Percentiles rank a stretch among this genome's conserved stretches.
These are phyloP conservation scores for Ceratobasidium sp. DNA, from an alignment of 1,284 basidiomycete species.

Conservation along the genomic window DNA sequence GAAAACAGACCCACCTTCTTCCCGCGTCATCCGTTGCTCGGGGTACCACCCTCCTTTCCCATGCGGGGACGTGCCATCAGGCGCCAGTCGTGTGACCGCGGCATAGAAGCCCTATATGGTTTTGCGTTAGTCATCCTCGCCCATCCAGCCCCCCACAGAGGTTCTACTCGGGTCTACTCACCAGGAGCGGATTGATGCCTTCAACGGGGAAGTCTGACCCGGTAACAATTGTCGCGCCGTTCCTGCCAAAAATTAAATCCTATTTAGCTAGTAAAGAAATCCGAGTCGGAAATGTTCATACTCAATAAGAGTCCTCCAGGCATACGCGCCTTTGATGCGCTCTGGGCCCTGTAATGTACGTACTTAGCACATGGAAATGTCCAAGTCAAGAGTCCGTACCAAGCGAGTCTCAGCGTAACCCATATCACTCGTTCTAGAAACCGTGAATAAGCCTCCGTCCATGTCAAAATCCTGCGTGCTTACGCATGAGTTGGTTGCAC, in stretches of 20 bases:
- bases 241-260: constrained; percentile 44
- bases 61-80: constrained; percentile 78
- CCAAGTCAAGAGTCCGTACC: constrained; percentile 56
- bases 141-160: no score
- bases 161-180: no score
- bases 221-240: constrained; percentile 66
- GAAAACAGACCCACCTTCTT: constrained; percentile 52
- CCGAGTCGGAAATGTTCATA: constrained; percentile 49
- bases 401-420: constrained; percentile 83
- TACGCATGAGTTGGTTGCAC: constrained; percentile 93
- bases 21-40: constrained; percentile 71
- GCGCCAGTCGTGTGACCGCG: constrained; percentile 74
- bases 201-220: constrained; percentile 95
- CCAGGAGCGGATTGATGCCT: constrained; percentile 72
- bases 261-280: background rate
- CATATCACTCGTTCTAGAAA: constrained; percentile 84
- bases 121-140: no score
- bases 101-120: constrained; percentile 75
- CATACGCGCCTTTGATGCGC: constrained; percentile 85
- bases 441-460: background rate
- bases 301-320: constrained; percentile 80
- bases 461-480: constrained; percentile 45
- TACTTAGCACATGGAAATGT: background rate
- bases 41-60: constrained; percentile 82
- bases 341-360: constrained; percentile 64